Evolutionary conservation across 306 rosid genomes (phyloP).

Genomic region (cucumber (Cucumis sativus)): DNA sequence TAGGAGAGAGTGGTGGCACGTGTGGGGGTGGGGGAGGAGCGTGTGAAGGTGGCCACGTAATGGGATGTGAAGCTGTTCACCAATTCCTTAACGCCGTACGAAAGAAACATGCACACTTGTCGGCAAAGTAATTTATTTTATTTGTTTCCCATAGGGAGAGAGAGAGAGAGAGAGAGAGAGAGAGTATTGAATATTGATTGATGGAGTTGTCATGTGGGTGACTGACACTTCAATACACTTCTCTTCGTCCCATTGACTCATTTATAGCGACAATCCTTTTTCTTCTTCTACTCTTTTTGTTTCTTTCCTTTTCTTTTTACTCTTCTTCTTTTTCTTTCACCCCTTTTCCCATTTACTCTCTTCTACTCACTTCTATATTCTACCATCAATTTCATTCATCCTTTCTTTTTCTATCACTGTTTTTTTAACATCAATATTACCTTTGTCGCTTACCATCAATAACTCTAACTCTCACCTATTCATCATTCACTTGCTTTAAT

Average conservation of each 20-base stretch:
- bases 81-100: slow-evolving; percentile 1
- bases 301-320: background rate
- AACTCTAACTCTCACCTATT: too few relatives aligned
- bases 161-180: too few relatives aligned
- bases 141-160: too few relatives aligned
- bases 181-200: background rate
- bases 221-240: background rate
- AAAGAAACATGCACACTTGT: background rate
- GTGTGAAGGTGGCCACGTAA: background rate
- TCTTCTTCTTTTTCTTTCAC: background rate
- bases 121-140: background rate
- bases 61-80: background rate
- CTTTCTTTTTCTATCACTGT: too few relatives aligned
- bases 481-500: too few relatives aligned
- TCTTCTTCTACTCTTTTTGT: background rate
- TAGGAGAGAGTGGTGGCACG: background rate
- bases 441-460: too few relatives aligned
- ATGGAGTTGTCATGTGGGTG: background rate
- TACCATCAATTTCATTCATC: too few relatives aligned
- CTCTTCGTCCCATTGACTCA: background rate
- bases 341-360: background rate
- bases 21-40: background rate
- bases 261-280: background rate
- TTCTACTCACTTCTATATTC: too few relatives aligned
- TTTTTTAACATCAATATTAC: too few relatives aligned